Evolutionary conservation across 1,139 yeast species (phyloP).

Genomic region (Eremothecium coryli): DNA sequence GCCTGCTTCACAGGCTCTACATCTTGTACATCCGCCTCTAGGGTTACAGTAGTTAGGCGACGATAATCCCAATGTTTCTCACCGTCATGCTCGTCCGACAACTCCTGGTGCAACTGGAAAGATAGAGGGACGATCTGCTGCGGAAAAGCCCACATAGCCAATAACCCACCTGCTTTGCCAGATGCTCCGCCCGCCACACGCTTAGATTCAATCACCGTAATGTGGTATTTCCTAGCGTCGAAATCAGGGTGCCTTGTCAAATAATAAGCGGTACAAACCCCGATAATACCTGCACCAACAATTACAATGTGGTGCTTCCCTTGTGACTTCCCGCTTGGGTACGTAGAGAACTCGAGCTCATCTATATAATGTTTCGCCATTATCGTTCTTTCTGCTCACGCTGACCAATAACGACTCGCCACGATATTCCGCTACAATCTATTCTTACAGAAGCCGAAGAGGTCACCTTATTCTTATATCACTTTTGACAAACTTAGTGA

Average conservation of each 20-base stretch:
- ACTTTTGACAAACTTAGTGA: too few species aligned
- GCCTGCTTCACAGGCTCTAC: constrained; percentile 10
- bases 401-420: too few species aligned
- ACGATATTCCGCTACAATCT: too few species aligned
- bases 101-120: constrained; percentile 74
- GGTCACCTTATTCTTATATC: too few species aligned
- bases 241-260: constrained; percentile 75
- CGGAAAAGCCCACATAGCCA: constrained; percentile 96
- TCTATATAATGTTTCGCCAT: constrained; percentile 17
- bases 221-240: constrained; percentile 61
- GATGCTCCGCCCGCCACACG: constrained; percentile 96
- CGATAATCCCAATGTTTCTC: constrained; percentile 88
- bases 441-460: too few species aligned
- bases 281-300: constrained; percentile 93
- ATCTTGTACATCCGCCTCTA: constrained; percentile 67
- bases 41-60: constrained; percentile 72
- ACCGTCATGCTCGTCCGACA: constrained; percentile 72
- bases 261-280: constrained; percentile 90
- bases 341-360: constrained; percentile 33
- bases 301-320: constrained; percentile 63
- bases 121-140: constrained; percentile 87
- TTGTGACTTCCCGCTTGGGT: constrained; percentile 48
- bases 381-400: too few species aligned
- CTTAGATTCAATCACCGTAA: constrained; percentile 82
- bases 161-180: constrained; percentile 93